These are phyloP conservation scores for Bjerkandera adusta DNA, from an alignment of 1,284 basidiomycete species.

Conservation along the genomic window DNA sequence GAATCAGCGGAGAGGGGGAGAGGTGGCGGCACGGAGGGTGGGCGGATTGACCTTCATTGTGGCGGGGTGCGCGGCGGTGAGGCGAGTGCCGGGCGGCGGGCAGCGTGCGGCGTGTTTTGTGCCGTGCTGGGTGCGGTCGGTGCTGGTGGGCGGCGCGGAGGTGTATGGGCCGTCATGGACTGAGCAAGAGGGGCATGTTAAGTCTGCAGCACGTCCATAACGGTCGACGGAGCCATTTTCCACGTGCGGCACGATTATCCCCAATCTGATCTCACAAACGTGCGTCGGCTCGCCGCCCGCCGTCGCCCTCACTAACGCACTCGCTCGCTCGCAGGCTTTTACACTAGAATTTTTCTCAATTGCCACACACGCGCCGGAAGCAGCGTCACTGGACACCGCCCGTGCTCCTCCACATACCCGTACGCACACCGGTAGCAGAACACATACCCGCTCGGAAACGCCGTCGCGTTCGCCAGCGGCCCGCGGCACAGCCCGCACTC, in stretches of 20 bases:
- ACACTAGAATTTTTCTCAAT: constrained; percentile 85
- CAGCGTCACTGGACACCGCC: constrained; percentile 87
- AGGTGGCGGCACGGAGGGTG: constrained; percentile 2
- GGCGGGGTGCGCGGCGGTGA: too few species aligned
- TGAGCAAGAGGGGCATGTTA: constrained; percentile 17
- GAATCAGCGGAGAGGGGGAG: constrained; percentile 15
- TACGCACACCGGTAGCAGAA: constrained; percentile 95
- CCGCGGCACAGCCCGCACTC: constrained; percentile 82
- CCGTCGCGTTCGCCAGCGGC: constrained; percentile 84
- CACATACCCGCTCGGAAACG: constrained; percentile 91
- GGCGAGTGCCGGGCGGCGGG: background rate
- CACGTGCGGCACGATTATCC: constrained; percentile 15
- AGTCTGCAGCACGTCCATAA: constrained; percentile 5
- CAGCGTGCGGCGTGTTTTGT: background rate
- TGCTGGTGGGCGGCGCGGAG: constrained; percentile 11
- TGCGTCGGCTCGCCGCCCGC: constrained; percentile 5
- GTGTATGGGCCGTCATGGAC: constrained; percentile 18
- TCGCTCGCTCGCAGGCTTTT: constrained; percentile 20
- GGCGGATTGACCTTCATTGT: constrained; percentile 12
- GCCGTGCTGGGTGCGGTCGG: too few species aligned
- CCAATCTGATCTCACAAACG: constrained; percentile 17
- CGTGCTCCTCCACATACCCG: constrained; percentile 77
- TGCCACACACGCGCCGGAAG: constrained; percentile 75
- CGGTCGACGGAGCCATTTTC: constrained; percentile 8
- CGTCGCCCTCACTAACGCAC: background rate